These are phyloP conservation scores for Fusarium musae DNA, from an alignment of 2,329 filamentous ascomycete species.

Conservation along the genomic window DNA sequence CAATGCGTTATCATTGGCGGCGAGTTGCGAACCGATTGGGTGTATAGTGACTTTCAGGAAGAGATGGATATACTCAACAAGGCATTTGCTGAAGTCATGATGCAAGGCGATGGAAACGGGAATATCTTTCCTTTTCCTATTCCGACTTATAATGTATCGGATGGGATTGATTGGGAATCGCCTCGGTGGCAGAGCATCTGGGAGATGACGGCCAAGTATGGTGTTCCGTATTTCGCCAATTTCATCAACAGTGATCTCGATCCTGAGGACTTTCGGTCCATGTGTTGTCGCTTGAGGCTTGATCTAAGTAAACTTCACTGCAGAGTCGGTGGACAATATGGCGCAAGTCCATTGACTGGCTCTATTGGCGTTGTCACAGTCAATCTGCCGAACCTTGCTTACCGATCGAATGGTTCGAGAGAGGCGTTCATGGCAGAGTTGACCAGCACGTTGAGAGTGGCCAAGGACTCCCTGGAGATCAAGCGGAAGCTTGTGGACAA, in stretches of 20 bases:
- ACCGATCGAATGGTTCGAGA: conserved; percentile 18
- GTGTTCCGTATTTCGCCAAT: conserved; percentile 42
- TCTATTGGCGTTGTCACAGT: conserved; percentile 39
- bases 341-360: conserved; percentile 36
- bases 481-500: conserved; percentile 33
- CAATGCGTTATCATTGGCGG: conserved; percentile 38
- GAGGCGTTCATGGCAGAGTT: conserved; percentile 27
- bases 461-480: conserved; percentile 39
- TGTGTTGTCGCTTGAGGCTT: conserved; percentile 40
- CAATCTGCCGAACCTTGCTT: conserved; percentile 38
- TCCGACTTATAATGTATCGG: conserved; percentile 38
- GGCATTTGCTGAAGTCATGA: conserved; percentile 42
- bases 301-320: conserved; percentile 41
- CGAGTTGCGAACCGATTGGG: conserved; percentile 25
- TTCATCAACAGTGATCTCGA: conserved; percentile 42
- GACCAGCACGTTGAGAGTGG: conserved; percentile 15
- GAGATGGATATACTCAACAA: conserved; percentile 43
- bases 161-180: conserved; percentile 41
- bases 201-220: conserved; percentile 44
- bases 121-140: conserved; percentile 43
- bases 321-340: conserved; percentile 38
- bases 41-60: conserved; percentile 39
- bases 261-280: conserved; percentile 41
- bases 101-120: conserved; percentile 40
- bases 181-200: conserved; percentile 40